phyloP scores from a whole-genome alignment of 225 moss, liverwort and hornwort species.

The Rhytidiadelphus loreus region DNA sequence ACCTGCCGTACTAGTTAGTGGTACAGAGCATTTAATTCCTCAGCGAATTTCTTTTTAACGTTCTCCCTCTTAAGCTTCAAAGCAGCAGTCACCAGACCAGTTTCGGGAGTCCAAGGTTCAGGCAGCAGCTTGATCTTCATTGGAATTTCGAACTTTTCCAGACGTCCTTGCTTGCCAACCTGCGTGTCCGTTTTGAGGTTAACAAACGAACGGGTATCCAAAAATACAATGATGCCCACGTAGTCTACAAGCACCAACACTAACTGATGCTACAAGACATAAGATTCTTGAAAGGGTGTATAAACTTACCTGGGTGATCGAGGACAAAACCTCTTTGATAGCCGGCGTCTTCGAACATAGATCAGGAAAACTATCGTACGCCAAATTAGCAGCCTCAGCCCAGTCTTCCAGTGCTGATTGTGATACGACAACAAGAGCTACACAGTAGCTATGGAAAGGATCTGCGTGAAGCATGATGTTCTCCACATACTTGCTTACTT shows the following conservation, averaged over 20 bases:
- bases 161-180: conserved; percentile 59
- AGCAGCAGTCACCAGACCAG: conserved; percentile 86
- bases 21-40: conserved; percentile 73
- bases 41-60: conserved; percentile 50
- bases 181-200: not conserved
- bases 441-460: conserved; percentile 64
- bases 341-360: conserved; percentile 62
- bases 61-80: conserved; percentile 87
- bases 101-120: conserved; percentile 90
- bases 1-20: conserved; percentile 13
- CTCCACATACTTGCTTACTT: conserved; percentile 70
- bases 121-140: conserved; percentile 70
- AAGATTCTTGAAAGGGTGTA: not conserved
- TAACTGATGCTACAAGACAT: not conserved
- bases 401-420: conserved; percentile 68
- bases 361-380: conserved; percentile 33
- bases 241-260: not conserved
- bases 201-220: not conserved
- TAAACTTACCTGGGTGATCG: conserved; percentile 37
- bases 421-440: conserved; percentile 67
- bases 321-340: conserved; percentile 55
- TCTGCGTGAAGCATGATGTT: conserved; percentile 83
- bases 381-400: conserved; percentile 44
- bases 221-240: not conserved
- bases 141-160: conserved; percentile 81